A percentile compares a stretch with the other conserved stretches of the same genome.
phyloP scores from a whole-genome alignment of 2,329 filamentous ascomycete species.

The Hyphodiscus sp. region DNA sequence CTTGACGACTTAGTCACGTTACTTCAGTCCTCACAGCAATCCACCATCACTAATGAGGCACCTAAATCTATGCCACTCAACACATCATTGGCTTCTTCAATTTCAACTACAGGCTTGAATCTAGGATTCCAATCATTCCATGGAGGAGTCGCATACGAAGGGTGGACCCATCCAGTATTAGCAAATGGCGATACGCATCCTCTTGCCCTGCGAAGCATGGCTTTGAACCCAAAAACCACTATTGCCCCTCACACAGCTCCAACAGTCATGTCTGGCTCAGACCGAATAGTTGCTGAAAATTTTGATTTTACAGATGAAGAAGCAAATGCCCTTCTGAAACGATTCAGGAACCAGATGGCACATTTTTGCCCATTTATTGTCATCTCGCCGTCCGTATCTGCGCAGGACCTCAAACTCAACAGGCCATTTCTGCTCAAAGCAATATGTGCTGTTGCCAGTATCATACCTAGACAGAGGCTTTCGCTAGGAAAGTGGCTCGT shows the following conservation, averaged over 20 bases:
- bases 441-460: slow-evolving; percentile 13
- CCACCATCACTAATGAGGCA: neutral
- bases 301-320: neutral
- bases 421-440: slow-evolving; percentile 17
- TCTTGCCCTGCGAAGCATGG: neutral
- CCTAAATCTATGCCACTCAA: neutral
- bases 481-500: slow-evolving; percentile 10
- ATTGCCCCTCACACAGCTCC: neutral
- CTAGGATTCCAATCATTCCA: neutral
- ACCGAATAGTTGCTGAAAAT: neutral
- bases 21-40: slow-evolving; percentile 9
- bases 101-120: neutral
- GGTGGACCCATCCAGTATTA: neutral
- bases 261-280: neutral
- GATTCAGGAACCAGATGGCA: slow-evolving; percentile 15
- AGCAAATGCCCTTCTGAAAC: slow-evolving; percentile 8
- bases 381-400: slow-evolving; percentile 6
- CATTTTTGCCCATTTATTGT: slow-evolving; percentile 19
- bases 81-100: neutral
- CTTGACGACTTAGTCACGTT: slow-evolving; percentile 16
- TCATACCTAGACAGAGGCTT: slow-evolving; percentile 4
- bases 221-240: no score
- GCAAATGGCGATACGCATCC: neutral
- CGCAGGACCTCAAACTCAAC: slow-evolving; percentile 6
- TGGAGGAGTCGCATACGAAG: neutral